Percentiles rank a stretch among this genome's conserved stretches.
Evolutionary conservation across 306 rosid species (phyloP).

Genomic region (Medicago ruthenica): DNA sequence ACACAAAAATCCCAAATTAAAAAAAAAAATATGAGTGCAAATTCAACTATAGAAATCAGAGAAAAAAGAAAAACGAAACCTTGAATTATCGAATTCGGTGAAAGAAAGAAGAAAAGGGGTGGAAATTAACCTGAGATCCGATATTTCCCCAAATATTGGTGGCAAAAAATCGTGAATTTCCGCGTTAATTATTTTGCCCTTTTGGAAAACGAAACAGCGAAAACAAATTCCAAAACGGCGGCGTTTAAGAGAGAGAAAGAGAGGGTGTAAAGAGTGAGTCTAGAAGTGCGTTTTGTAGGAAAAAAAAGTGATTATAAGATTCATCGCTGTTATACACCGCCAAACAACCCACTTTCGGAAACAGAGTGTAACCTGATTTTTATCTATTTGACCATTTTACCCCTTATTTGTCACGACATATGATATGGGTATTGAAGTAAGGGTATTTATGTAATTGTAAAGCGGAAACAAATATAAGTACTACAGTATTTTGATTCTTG

Average conservation of each 20-base stretch:
- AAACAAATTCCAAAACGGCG: conserved; percentile 39
- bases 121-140: conserved; percentile 50
- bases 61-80: neutral
- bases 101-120: neutral
- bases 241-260: conserved; percentile 36
- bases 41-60: neutral
- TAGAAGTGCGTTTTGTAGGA: conserved; percentile 32
- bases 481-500: neutral
- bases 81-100: neutral
- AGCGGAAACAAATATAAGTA: neutral
- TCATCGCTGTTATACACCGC: conserved; percentile 25
- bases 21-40: neutral
- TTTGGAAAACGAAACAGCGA: conserved; percentile 11
- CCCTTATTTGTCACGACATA: neutral
- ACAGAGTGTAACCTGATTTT: conserved; percentile 8
- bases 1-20: neutral
- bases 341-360: conserved; percentile 13
- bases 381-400: conserved; percentile 4
- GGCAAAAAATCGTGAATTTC: conserved; percentile 22
- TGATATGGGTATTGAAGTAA: neutral
- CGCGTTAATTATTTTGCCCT: conserved; percentile 25
- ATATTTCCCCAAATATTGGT: conserved; percentile 32
- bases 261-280: conserved; percentile 24
- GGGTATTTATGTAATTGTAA: neutral
- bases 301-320: neutral